Evolutionary conservation across 495 filamentous ascomycete species (phyloP).

Genomic region (Tuber borchii): DNA sequence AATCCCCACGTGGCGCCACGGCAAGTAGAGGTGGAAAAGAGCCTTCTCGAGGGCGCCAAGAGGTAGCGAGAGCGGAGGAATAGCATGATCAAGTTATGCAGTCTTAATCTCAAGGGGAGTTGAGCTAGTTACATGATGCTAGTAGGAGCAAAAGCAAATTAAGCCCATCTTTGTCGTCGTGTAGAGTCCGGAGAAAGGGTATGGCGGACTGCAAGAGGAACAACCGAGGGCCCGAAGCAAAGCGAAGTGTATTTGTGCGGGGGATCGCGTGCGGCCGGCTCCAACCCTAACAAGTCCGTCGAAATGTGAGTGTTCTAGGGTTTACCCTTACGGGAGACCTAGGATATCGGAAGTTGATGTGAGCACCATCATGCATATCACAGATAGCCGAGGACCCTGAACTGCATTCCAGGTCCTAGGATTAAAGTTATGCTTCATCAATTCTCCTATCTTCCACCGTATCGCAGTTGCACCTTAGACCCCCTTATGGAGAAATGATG

Average conservation of each 20-base stretch:
- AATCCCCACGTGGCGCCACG: slow-evolving; percentile 52
- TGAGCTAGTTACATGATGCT: not conserved
- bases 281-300: not conserved
- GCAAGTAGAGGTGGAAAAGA: slow-evolving; percentile 23
- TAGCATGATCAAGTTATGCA: not conserved
- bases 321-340: not conserved
- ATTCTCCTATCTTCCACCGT: not conserved
- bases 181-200: not conserved
- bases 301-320: not conserved
- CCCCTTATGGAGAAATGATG: not conserved
- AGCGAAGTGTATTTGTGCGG: not conserved
- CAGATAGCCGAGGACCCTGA: not conserved
- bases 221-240: not conserved
- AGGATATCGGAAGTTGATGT: not conserved
- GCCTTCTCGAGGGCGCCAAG: slow-evolving; percentile 5
- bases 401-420: not conserved
- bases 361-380: not conserved
- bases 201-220: not conserved
- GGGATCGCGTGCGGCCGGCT: not conserved
- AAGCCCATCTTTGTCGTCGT: not conserved
- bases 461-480: not conserved
- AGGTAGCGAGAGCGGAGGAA: slow-evolving; percentile 4
- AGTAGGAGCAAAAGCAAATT: not conserved
- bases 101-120: not conserved
- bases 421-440: not conserved